Percentiles rank a stretch among this genome's conserved stretches.
Conservation (phyloP, 2,329 filamentous ascomycete genomes). For the Cercospora canescens region DNA sequence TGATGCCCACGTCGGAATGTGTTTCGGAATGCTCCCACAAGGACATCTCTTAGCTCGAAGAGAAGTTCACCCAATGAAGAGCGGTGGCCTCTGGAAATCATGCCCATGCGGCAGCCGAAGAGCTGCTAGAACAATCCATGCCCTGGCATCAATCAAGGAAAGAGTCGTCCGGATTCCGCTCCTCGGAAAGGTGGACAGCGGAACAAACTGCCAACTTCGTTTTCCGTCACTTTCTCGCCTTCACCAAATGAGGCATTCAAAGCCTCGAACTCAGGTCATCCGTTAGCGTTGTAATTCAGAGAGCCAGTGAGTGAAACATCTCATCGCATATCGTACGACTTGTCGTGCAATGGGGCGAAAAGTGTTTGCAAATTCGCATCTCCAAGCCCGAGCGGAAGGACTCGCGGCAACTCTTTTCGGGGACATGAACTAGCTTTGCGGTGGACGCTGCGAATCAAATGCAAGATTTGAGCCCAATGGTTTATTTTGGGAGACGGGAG, state of each 20-base stretch:
- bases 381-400: not conserved
- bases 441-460: not conserved
- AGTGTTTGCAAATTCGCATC: not conserved
- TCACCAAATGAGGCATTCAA: not conserved
- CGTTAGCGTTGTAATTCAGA: not conserved
- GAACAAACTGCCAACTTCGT: not conserved
- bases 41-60: not conserved
- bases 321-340: not conserved
- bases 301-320: not conserved
- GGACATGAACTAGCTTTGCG: not conserved
- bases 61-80: not conserved
- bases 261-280: not conserved
- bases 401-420: slow-evolving; percentile 1
- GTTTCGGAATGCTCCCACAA: slow-evolving; percentile 2
- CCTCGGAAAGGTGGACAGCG: not conserved
- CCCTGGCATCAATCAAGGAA: not conserved
- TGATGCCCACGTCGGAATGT: not conserved
- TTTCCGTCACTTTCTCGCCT: not conserved
- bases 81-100: not conserved
- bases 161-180: not conserved
- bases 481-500: not conserved
- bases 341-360: not conserved
- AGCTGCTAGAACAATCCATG: not conserved
- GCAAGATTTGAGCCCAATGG: not conserved
- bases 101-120: not conserved